Evolutionary conservation across 1,284 basidiomycete species (phyloP).

Genomic region (Exsudoporus floridanus): DNA sequence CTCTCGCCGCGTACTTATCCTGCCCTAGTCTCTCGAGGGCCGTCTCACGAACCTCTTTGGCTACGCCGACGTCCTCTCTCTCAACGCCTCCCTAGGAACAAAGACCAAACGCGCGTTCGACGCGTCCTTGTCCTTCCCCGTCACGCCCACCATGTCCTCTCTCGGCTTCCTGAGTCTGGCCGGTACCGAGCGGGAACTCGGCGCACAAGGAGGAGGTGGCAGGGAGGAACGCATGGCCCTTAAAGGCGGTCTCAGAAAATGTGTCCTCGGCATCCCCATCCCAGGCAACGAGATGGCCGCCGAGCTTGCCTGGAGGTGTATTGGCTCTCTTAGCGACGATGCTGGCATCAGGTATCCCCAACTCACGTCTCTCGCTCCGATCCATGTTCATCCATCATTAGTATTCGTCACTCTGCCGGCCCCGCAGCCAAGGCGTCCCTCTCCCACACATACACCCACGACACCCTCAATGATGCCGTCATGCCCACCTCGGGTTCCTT

Average conservation of each 20-base stretch:
- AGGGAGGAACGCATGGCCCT: conserved; percentile 29
- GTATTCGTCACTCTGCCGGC: conserved; percentile 81
- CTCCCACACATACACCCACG: conserved; percentile 74
- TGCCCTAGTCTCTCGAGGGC: conserved; percentile 66
- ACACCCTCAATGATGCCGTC: conserved; percentile 76
- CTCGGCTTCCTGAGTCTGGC: conserved; percentile 27
- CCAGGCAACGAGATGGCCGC: conserved; percentile 73
- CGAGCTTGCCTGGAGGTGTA: conserved; percentile 75
- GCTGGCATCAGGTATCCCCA: conserved; percentile 76
- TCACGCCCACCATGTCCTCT: conserved; percentile 59
- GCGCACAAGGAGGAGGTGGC: conserved; percentile 22
- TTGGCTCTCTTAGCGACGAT: conserved; percentile 66
- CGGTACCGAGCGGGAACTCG: conserved; percentile 33
- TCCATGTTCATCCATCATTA: conserved; percentile 35
- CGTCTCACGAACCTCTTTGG: conserved; percentile 88
- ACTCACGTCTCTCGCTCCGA: neutral
- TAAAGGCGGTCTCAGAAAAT: conserved; percentile 15
- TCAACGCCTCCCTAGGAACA: conserved; percentile 82
- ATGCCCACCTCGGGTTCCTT: conserved; percentile 30
- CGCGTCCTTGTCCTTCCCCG: conserved; percentile 57
- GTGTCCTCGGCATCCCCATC: conserved; percentile 13
- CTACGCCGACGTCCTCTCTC: conserved; percentile 87
- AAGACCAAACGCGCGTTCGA: conserved; percentile 85
- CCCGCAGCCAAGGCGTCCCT: conserved; percentile 82
- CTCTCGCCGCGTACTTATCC: conserved; percentile 1